Percentiles rank a stretch among this genome's conserved stretches.
These are phyloP conservation scores for Cercospora sp. DNA, from an alignment of 2,329 filamentous ascomycete genomes.

Conservation along the genomic window DNA sequence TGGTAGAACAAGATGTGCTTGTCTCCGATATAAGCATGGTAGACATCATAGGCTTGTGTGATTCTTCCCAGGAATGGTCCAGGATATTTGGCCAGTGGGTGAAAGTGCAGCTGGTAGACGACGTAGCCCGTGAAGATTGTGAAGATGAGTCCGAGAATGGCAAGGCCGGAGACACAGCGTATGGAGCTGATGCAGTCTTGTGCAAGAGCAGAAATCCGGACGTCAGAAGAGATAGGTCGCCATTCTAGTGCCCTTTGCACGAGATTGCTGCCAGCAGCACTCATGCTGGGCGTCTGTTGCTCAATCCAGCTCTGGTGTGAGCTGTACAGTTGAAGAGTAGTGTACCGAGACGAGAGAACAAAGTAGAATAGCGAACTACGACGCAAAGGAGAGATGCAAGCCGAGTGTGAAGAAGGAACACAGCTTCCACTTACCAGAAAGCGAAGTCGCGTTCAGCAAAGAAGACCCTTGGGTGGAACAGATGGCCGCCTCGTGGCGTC, in stretches of 20 bases:
- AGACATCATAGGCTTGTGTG: constrained; percentile 30
- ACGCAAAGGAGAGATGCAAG: constrained; percentile 6
- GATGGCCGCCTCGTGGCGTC: neutral
- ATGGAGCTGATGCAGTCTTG: constrained; percentile 17
- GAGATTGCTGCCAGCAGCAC: constrained; percentile 9
- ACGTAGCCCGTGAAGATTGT: constrained; percentile 20
- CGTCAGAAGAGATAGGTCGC: constrained; percentile 3
- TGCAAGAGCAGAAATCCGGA: neutral
- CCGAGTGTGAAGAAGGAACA: neutral
- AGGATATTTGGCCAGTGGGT: constrained; percentile 31
- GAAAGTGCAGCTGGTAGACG: constrained; percentile 30
- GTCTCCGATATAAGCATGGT: constrained; percentile 34
- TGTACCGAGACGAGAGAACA: neutral
- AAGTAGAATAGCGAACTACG: neutral
- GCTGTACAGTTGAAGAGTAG: neutral
- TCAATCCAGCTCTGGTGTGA: neutral
- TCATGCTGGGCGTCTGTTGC: constrained; percentile 7
- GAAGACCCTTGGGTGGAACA: neutral
- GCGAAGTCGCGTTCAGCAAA: neutral
- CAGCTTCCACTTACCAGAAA: neutral
- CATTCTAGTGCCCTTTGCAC: constrained; percentile 11
- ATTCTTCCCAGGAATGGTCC: constrained; percentile 31
- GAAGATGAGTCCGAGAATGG: constrained; percentile 14
- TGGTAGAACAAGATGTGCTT: constrained; percentile 33
- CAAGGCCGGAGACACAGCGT: constrained; percentile 16